These are phyloP conservation scores for Vaccinium macrocarpon DNA, from an alignment of 148 eudicot species.

Conservation along the genomic window DNA sequence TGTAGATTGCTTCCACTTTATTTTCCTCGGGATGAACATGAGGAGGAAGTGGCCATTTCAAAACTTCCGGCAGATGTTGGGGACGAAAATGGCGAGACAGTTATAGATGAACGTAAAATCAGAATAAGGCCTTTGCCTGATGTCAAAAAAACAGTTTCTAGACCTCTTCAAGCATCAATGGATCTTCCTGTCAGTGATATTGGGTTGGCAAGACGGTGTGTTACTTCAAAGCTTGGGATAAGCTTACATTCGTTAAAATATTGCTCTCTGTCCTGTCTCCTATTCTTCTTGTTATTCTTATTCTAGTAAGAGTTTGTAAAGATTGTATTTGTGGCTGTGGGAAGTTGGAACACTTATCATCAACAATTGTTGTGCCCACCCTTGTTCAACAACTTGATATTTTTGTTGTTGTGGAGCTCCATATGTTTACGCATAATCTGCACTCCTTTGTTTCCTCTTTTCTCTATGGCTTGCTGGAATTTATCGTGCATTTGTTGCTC, in stretches of 20 bases:
- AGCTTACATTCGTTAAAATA: background rate
- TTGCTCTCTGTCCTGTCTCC: background rate
- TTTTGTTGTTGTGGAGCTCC: background rate
- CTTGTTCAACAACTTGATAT: conserved; percentile 3
- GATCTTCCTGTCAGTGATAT: conserved; percentile 66
- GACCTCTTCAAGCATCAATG: conserved; percentile 48
- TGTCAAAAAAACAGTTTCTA: conserved; percentile 55
- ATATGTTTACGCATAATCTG: background rate
- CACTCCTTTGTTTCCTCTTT: background rate
- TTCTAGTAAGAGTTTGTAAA: background rate
- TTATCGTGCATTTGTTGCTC: background rate
- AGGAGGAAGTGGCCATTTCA: conserved; percentile 78
- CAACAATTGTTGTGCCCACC: background rate
- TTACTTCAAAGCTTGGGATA: conserved; percentile 9
- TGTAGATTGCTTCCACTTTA: conserved; percentile 93
- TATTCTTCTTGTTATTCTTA: background rate
- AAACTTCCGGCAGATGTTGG: conserved; percentile 99
- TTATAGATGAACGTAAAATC: conserved; percentile 92
- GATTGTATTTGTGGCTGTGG: background rate
- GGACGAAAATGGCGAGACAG: conserved; percentile 98
- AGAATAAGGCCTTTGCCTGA: conserved; percentile 88
- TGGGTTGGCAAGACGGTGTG: conserved; percentile 73
- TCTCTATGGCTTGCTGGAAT: background rate
- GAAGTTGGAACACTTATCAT: conserved; percentile 2
- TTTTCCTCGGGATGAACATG: conserved; percentile 95